These are phyloP conservation scores for Fraxinus nigra DNA, from an alignment of 305 asterid genomes.

Conservation along the genomic window DNA sequence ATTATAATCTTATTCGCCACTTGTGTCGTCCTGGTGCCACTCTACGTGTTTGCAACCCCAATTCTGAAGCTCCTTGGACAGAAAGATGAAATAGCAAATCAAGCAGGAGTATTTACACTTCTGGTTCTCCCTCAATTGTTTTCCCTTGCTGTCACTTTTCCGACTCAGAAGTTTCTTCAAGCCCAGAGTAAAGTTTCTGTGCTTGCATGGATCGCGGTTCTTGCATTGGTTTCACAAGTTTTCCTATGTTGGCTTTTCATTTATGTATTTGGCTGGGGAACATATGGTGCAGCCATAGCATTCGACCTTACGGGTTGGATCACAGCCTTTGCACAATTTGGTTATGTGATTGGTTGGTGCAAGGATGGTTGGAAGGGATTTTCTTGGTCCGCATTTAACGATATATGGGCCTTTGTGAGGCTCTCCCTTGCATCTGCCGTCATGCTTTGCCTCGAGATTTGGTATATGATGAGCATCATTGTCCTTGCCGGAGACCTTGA, in stretches of 20 bases:
- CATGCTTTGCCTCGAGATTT: conserved; percentile 73
- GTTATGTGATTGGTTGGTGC: conserved; percentile 67
- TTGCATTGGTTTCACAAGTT: conserved; percentile 33
- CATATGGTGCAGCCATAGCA: conserved; percentile 56
- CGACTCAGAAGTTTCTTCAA: conserved; percentile 75
- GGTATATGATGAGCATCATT: conserved; percentile 73
- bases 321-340: conserved; percentile 45
- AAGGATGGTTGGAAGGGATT: conserved; percentile 78
- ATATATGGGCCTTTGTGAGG: conserved; percentile 64
- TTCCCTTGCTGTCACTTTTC: conserved; percentile 51
- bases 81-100: conserved; percentile 39
- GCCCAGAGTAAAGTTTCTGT: conserved; percentile 74
- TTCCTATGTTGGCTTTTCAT: conserved; percentile 63
- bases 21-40: neutral
- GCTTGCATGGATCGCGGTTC: conserved; percentile 51
- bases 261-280: conserved; percentile 48
- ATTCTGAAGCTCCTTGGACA: conserved; percentile 48
- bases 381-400: conserved; percentile 53
- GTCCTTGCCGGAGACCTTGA: conserved; percentile 68
- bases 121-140: conserved; percentile 48
- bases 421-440: conserved; percentile 76
- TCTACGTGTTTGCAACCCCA: neutral
- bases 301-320: conserved; percentile 48
- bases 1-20: neutral
- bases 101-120: conserved; percentile 52